Base-by-base conservation (phyloP, 768 basidiomycete genomes). In the Xerocomus potaroensis region DNA sequence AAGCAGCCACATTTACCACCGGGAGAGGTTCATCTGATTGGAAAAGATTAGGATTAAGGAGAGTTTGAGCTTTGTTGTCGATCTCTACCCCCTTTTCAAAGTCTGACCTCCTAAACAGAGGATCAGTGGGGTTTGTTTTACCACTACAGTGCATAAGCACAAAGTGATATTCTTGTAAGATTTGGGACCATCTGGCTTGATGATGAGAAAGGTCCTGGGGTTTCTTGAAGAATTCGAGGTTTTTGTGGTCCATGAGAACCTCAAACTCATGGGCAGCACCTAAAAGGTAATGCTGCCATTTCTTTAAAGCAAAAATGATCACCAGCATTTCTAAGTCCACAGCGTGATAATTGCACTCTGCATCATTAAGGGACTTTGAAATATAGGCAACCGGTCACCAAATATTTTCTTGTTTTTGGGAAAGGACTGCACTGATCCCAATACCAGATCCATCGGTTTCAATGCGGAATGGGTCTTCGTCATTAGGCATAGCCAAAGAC, bases 191-290 rank as follows among this genome's bases (percentile, higher is more conserved):
- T 1, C 21, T 1, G 1, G 68, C 73, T 62, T 78, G 75, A 16
- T 69, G 43, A 1, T 64, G 51, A 37, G 67, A 75, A 0, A 80
- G 62, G 11, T 70, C 63, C 36, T 67, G 58, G 1, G 69, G 51
- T 2, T 52, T 5, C 62, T 32, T 48, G 48, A 53, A 77, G 77
- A 72, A 76, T 34, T 72, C 57, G 0, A 77, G 61, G 31, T 77
- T 75, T 38, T 69, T 65, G 6, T 72, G 66, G 40, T 74, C 61
- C 0, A 64, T 64, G 42, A 60, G 48, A 26, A 74, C 54, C 37
- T 62, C 55, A 8, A 53, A 18, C 0, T 7, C 7, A 4, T 44
- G 19, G 0, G 26, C 6, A 2, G 35, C 16, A 0, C 33, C 43
- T 2, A 44, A 18, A 0, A 55, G n/a, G 5, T 54, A 45, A 4